A percentile compares a stretch with the other conserved stretches of the same genome.
These are phyloP conservation scores for Lotmaria passim DNA, from an alignment of 208 protist genomes.

Conservation along the genomic window DNA sequence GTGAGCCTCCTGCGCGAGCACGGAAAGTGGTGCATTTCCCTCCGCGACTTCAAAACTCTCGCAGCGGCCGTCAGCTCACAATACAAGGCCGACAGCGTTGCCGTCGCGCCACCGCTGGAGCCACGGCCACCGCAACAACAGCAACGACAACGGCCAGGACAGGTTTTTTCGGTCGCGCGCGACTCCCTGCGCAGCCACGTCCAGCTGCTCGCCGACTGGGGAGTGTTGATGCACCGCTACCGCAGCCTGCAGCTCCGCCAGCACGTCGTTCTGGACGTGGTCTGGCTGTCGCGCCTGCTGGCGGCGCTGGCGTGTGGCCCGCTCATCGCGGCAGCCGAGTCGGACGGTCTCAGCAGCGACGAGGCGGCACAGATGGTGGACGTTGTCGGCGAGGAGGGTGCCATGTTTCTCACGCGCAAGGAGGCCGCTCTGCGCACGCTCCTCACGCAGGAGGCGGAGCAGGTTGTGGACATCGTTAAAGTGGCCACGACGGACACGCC, in stretches of 20 bases:
- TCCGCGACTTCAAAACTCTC: constrained; percentile 64
- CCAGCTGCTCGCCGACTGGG: constrained; percentile 72
- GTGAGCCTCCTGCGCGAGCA: constrained; percentile 34
- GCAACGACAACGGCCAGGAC: too few species aligned
- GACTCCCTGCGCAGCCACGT: constrained; percentile 69
- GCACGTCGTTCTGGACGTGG: constrained; percentile 68
- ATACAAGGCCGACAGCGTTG: constrained; percentile 30
- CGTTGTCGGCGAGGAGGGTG: not conserved
- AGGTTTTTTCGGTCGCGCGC: constrained; percentile 2
- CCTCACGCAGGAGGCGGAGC: constrained; percentile 20
- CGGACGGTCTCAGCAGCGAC: constrained; percentile 1
- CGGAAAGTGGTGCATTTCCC: constrained; percentile 64
- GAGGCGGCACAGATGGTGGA: constrained; percentile 4
- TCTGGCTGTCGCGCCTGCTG: constrained; percentile 56
- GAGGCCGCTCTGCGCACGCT: constrained; percentile 21
- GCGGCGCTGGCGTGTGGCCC: constrained; percentile 37
- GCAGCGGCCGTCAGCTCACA: constrained; percentile 47
- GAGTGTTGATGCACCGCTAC: constrained; percentile 66
- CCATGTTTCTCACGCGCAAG: not conserved
- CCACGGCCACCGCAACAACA: too few species aligned
- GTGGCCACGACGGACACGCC: constrained; percentile 40
- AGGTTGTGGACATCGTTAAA: constrained; percentile 24
- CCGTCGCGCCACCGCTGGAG: too few species aligned
- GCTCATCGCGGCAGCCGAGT: constrained; percentile 15
- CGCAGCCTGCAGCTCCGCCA: constrained; percentile 52